Base-by-base conservation (phyloP, 768 basidiomycete species). In the Solioccasus polychromus region DNA sequence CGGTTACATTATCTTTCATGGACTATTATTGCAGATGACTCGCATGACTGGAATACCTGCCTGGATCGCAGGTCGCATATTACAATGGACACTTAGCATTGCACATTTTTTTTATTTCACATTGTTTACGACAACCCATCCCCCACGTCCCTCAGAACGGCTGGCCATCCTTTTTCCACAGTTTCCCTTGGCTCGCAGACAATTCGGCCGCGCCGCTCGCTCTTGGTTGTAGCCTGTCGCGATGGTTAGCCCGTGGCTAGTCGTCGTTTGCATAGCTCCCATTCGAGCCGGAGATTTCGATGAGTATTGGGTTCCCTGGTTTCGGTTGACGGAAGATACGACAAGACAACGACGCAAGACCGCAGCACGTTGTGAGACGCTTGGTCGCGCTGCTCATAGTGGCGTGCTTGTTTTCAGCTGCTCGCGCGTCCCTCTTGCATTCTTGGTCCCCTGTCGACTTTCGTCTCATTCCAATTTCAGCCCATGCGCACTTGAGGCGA, bases 321-420 rank as follows among this genome's bases (percentile, higher is more conserved):
- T 58, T 55, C 69, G 79, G 70, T 79, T 59, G 80, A 79, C 69
- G 70, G 57, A 65, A 62, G 66, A 64, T 58, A 51, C 54, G 75
- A 75, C 74, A 76, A 73, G 80, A 80, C 77, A 75, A 68, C 53
- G 74, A 82, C 83, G 71, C 84, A 85, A 82, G 85, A 86, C 82
- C 74, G 68, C 66, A 64, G 70, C 57, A 55, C 63, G 54, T 77
- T 76, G 78, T 67, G 77, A 80, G 77, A 71, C 71, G 72, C 69
- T 67, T 41, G 61, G 73, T 70, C 74, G 66, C 70, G 70, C 66
- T 73, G 9, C 71, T 73, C 71, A 62, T 61, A 62, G 73, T 63
- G 62, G 67, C 61, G 72, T 71, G 74, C 72, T 72, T 70, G 74
- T 72, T 68, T 79, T 71, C 74, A 73, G 68, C 75, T 66, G 59